Evolutionary conservation across 768 basidiomycete species (phyloP).

Genomic region (Boletales sp.): DNA sequence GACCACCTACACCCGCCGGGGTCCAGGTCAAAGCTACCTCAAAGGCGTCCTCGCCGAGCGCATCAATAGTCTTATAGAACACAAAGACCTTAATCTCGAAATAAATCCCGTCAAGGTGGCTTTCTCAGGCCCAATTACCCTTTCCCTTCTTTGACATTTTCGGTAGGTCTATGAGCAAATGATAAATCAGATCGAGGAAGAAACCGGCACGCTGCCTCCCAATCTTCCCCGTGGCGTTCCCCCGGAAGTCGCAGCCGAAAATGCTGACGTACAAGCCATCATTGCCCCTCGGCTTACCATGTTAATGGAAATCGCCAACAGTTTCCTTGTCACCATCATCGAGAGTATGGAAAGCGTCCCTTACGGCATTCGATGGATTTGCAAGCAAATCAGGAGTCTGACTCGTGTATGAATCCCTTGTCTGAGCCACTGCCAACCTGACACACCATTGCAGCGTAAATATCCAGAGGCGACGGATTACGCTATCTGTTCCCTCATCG

Average conservation of each 20-base stretch:
- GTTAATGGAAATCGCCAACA: conserved; percentile 99
- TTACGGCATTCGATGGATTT: conserved; percentile 99
- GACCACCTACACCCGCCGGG: conserved; percentile 99
- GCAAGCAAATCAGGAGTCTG: conserved; percentile 97
- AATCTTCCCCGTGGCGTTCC: conserved; percentile 91
- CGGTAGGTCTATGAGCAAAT: conserved; percentile 98
- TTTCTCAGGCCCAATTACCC: neutral
- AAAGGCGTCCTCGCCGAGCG: conserved; percentile 97
- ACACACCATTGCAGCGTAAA: conserved; percentile 64
- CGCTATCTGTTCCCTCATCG: conserved; percentile 96
- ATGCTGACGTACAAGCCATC: conserved; percentile 95
- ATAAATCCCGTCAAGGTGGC: conserved; percentile 96
- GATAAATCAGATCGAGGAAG: conserved; percentile 98
- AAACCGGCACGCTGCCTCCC: conserved; percentile 86
- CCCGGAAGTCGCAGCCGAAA: conserved; percentile 91
- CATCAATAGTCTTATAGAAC: conserved; percentile 98
- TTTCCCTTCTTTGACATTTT: neutral
- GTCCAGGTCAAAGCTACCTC: conserved; percentile 97
- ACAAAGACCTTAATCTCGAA: conserved; percentile 98
- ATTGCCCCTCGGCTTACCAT: conserved; percentile 96
- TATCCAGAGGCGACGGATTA: conserved; percentile 99
- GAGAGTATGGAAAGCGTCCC: conserved; percentile 98
- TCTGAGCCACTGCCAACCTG: conserved; percentile 1
- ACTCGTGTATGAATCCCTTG: conserved; percentile 64
- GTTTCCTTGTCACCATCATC: conserved; percentile 95